phyloP scores from a whole-genome alignment of 345 rosid species.

The Xanthoceras sorbifolium region DNA sequence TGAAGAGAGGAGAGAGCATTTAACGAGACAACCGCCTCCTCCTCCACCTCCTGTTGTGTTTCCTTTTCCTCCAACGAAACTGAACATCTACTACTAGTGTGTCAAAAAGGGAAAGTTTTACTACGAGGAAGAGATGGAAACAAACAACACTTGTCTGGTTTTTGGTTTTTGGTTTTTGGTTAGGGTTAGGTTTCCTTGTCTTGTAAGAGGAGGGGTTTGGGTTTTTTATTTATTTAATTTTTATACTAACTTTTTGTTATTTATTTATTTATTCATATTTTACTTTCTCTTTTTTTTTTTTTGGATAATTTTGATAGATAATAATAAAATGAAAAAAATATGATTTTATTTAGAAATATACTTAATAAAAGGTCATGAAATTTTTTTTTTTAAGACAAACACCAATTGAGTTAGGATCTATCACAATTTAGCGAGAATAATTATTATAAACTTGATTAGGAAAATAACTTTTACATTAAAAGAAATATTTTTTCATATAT shows the following conservation, averaged over 20 bases:
- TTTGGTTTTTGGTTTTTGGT: not conserved
- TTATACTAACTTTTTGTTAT: not conserved
- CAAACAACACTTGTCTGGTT: not conserved
- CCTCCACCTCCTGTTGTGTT: slow-evolving; percentile 35
- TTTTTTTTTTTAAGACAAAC: no score
- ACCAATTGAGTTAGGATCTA: no score
- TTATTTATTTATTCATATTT: not conserved
- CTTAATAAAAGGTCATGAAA: no score
- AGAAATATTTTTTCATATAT: no score
- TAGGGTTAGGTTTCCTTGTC: not conserved
- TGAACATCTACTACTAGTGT: slow-evolving; percentile 44
- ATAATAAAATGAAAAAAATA: no score
- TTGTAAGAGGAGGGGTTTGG: not conserved
- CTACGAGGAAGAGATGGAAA: not conserved
- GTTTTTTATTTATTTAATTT: not conserved
- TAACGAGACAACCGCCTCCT: slow-evolving; percentile 45
- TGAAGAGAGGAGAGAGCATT: slow-evolving; percentile 50
- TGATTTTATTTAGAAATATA: no score
- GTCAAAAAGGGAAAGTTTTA: not conserved
- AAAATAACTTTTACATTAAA: no score
- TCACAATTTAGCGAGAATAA: no score
- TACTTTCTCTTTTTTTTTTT: not conserved
- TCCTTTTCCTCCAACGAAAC: slow-evolving; percentile 26
- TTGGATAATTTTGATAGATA: no score
- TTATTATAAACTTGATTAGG: no score